A percentile compares a stretch with the other conserved stretches of the same genome.
Evolutionary conservation across 106 monocot species (phyloP).

Genomic region (Acorus gramineus): DNA sequence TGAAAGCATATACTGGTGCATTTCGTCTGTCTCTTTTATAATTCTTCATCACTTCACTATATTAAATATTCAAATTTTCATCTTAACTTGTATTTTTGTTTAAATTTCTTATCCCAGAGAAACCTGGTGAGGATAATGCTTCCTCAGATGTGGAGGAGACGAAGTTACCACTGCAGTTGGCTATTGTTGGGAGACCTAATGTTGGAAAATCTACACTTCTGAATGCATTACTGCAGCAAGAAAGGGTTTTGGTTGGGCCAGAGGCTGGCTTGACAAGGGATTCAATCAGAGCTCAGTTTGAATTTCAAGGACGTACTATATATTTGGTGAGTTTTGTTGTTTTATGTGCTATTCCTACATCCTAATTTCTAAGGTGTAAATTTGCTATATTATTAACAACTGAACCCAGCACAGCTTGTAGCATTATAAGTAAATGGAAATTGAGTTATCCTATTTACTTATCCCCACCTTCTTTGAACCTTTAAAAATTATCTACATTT

Average conservation of each 20-base stretch:
- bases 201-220: slow-evolving; percentile 95
- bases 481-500: too few relatives aligned
- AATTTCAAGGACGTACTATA: slow-evolving; percentile 75
- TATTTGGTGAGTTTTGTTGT: slow-evolving; percentile 64
- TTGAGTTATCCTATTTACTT: too few relatives aligned
- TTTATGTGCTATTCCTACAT: not conserved
- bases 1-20: too few relatives aligned
- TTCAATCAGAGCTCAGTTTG: slow-evolving; percentile 82
- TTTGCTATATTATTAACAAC: too few relatives aligned
- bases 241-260: slow-evolving; percentile 90
- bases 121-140: slow-evolving; percentile 28
- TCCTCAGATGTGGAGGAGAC: slow-evolving; percentile 28
- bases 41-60: too few relatives aligned
- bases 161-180: slow-evolving; percentile 75
- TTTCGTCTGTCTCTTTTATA: too few relatives aligned
- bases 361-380: too few relatives aligned
- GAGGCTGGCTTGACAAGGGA: slow-evolving; percentile 97
- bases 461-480: too few relatives aligned
- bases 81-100: too few relatives aligned
- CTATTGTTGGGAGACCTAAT: slow-evolving; percentile 97
- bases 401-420: too few relatives aligned
- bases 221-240: slow-evolving; percentile 76
- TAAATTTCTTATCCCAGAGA: slow-evolving; percentile 11
- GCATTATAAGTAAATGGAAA: too few relatives aligned
- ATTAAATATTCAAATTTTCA: too few relatives aligned